These are phyloP conservation scores for Fusarium sp. DNA, from an alignment of 2,329 filamentous ascomycete genomes.

Conservation along the genomic window DNA sequence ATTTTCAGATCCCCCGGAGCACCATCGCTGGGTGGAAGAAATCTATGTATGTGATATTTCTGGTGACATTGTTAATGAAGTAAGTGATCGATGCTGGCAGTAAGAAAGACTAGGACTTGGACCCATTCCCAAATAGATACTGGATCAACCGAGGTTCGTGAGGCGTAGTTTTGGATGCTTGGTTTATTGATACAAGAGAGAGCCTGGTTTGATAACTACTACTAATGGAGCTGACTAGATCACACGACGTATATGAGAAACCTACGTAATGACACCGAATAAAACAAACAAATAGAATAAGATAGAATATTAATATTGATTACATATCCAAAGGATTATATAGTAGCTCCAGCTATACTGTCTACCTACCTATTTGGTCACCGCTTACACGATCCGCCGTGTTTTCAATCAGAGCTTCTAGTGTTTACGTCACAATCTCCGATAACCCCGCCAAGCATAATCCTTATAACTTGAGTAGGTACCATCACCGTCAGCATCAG, in stretches of 20 bases:
- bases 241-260: neutral
- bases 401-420: neutral
- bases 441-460: constrained; percentile 35
- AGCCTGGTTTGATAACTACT: neutral
- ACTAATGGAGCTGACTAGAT: neutral
- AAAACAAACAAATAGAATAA: neutral
- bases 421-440: constrained; percentile 38
- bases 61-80: neutral
- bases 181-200: neutral
- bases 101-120: constrained; percentile 1
- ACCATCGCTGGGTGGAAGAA: constrained; percentile 27
- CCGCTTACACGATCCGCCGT: constrained; percentile 14
- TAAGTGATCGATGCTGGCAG: neutral
- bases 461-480: neutral
- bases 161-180: no score
- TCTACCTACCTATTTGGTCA: neutral
- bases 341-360: neutral
- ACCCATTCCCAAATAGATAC: constrained; percentile 11
- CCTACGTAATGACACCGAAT: neutral
- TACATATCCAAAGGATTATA: neutral
- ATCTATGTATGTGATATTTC: neutral
- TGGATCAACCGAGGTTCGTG: neutral
- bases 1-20: constrained; percentile 23
- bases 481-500: neutral
- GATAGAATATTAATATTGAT: constrained; percentile 17